phyloP scores from a whole-genome alignment of 2,329 filamentous ascomycete species.

The Sclerotinia borealis region DNA sequence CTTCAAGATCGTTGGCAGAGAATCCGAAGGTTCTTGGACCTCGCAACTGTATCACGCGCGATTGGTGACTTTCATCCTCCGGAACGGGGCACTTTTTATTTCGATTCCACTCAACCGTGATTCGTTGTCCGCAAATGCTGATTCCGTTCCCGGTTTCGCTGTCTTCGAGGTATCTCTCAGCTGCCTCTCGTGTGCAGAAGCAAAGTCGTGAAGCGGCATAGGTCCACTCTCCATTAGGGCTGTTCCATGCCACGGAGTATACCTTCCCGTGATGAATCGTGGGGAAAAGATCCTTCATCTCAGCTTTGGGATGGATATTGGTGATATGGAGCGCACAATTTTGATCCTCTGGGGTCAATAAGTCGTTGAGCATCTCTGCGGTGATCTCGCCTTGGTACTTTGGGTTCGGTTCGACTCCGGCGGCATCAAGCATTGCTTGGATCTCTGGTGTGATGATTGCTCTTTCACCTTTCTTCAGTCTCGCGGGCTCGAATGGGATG shows the following conservation, averaged over 20 bases:
- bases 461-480: neutral
- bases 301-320: neutral
- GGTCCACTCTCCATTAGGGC: neutral
- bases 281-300: neutral
- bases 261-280: constrained; percentile 2
- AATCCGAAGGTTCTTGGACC: constrained; percentile 3
- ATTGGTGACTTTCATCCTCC: constrained; percentile 7
- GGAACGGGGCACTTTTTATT: constrained; percentile 10
- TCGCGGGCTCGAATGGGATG: neutral
- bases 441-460: neutral
- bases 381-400: constrained; percentile 9
- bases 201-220: neutral
- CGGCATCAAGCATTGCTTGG: neutral
- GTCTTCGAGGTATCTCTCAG: neutral
- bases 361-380: neutral
- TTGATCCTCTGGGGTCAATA: neutral
- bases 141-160: constrained; percentile 7
- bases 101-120: constrained; percentile 14
- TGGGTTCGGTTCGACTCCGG: neutral
- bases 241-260: neutral
- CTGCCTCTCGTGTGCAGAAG: constrained; percentile 4
- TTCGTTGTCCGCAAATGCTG: constrained; percentile 6
- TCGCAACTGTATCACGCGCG: constrained; percentile 13
- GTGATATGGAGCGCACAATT: constrained; percentile 3
- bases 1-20: neutral